phyloP scores from a whole-genome alignment of 352 stramenopile species.

The Phytophthora pistaciae region DNA sequence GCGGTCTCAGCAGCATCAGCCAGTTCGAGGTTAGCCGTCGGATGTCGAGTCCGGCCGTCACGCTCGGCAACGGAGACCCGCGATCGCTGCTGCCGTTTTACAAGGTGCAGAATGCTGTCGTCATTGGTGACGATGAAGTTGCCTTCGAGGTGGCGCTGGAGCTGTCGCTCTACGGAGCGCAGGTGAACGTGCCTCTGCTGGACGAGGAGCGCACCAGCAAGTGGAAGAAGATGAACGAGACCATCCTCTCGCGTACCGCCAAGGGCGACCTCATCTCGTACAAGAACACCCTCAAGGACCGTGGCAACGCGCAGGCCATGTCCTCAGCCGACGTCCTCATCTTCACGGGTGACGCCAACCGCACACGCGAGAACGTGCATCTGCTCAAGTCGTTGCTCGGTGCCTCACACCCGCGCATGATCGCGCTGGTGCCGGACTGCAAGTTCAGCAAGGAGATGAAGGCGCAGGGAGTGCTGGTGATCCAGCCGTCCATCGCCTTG shows the following conservation, averaged over 20 bases:
- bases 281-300: constrained; percentile 71
- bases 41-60: constrained; percentile 5
- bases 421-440: constrained; percentile 61
- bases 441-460: constrained; percentile 60
- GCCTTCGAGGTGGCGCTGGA: constrained; percentile 73
- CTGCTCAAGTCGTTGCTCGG: constrained; percentile 54
- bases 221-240: constrained; percentile 72
- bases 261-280: constrained; percentile 75
- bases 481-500: constrained; percentile 74
- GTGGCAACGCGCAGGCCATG: constrained; percentile 45
- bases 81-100: constrained; percentile 50
- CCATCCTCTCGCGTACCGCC: constrained; percentile 53
- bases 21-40: constrained; percentile 28
- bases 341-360: constrained; percentile 62
- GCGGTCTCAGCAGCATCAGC: constrained; percentile 7
- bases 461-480: constrained; percentile 45
- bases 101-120: constrained; percentile 57
- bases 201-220: constrained; percentile 66
- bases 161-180: constrained; percentile 69
- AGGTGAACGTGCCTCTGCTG: constrained; percentile 68
- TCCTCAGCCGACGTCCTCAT: constrained; percentile 63
- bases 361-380: constrained; percentile 65
- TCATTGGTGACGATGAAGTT: constrained; percentile 75
- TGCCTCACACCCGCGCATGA: constrained; percentile 60
- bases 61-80: constrained; percentile 51